Base-by-base conservation (phyloP, 352 stramenopile genomes). In the Globisporangium splendens region DNA sequence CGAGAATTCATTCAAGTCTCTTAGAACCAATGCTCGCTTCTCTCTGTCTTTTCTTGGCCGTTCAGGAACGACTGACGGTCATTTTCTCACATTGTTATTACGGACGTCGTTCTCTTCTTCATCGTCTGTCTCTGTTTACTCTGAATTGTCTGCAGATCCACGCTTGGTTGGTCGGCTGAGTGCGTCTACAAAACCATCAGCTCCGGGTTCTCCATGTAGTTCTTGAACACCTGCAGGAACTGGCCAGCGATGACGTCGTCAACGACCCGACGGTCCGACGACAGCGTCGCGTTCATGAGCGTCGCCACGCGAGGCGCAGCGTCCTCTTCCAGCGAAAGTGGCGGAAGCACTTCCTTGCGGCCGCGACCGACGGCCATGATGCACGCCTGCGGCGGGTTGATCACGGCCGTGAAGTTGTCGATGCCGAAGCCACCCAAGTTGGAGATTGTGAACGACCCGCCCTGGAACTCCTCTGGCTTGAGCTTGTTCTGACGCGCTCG, bases 401-500 rank as follows among this genome's bases (percentile, higher is more conserved):
- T 98, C 44, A 99, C 96, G 11, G 98, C 97, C 43, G 83, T 96
- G 71, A 99, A 99, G 73, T 96, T 88, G 65, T 96, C 86, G 69
- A 99, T 98, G 59, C 97, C 97, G 73, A 99, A 99, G 68, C 83
- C 84, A 15, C 97, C 98, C 54, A 99, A 79, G 78, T 99, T 99
- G 39, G 84, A 98, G 59, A 99, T 91, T n/a, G 96, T 98, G 82
- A 99, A 99, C 33, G 93, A 98, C 51, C 97, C 97, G 54, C 97
- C 97, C 77, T 99, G 93, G 79, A 98, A 99, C 84, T 99, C 97
- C 67, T 99, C 95, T 0, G 97, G 98, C 77, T 98, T 93, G 54
- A 99, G 78, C 75, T 99, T 99, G 69, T 96, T 96, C 50, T 96
- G 77, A 31, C 94, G 81, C 52, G 96, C 98, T 56, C 96, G 89